Evolutionary conservation across 768 basidiomycete species (phyloP).

Genomic region (Russula compacta): DNA sequence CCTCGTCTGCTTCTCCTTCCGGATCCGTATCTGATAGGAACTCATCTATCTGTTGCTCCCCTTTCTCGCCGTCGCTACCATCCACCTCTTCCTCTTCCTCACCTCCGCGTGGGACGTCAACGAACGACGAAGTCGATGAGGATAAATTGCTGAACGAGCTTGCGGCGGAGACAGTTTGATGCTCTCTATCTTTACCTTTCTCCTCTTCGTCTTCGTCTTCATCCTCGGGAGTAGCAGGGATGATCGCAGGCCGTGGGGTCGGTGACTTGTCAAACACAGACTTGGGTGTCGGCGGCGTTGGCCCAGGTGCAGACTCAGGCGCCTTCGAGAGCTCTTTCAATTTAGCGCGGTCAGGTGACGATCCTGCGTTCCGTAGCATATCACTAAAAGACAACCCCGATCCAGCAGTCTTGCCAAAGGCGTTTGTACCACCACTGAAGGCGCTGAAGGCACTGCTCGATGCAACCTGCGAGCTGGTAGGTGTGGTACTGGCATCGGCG

Average conservation of each 20-base stretch:
- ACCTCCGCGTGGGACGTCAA: slow-evolving; percentile 13
- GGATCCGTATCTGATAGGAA: slow-evolving; percentile 23
- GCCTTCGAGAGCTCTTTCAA: not conserved
- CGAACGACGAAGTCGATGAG: slow-evolving; percentile 14
- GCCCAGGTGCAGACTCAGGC: not conserved
- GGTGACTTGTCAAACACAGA: slow-evolving; percentile 7
- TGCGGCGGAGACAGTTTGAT: slow-evolving; percentile 6
- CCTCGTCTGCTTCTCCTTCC: slow-evolving; percentile 25
- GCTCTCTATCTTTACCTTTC: not conserved
- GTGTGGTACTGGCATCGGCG: slow-evolving; percentile 10
- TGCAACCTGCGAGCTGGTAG: slow-evolving; percentile 22
- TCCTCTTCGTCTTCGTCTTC: slow-evolving; percentile 3
- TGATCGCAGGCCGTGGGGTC: slow-evolving; percentile 4
- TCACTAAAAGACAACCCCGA: slow-evolving; percentile 51
- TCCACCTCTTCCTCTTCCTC: slow-evolving; percentile 20
- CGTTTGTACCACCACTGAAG: slow-evolving; percentile 26
- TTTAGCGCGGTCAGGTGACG: slow-evolving; percentile 7
- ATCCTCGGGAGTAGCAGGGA: not conserved
- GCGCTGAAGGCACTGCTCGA: slow-evolving; percentile 34
- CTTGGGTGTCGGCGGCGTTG: not conserved
- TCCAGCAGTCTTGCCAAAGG: slow-evolving; percentile 35
- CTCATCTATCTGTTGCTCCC: slow-evolving; percentile 15
- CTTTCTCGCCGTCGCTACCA: slow-evolving; percentile 13
- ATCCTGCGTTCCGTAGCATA: slow-evolving; percentile 36
- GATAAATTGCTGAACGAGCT: slow-evolving; percentile 12